These are phyloP conservation scores for Entomortierella parvispora DNA, from an alignment of 192 early-diverging fungal species.

Conservation along the genomic window DNA sequence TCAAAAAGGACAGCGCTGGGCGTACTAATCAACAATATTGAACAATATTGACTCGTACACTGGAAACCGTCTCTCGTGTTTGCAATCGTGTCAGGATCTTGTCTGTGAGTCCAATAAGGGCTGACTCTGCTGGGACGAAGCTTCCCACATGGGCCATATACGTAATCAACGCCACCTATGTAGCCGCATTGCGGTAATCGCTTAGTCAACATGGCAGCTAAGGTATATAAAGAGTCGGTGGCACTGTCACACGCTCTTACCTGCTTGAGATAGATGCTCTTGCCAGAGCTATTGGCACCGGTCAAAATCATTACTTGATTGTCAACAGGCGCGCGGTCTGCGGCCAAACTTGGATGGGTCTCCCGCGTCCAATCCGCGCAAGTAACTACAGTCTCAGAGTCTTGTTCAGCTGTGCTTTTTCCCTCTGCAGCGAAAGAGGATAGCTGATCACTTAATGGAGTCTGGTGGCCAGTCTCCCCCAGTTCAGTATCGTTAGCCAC, in stretches of 20 bases:
- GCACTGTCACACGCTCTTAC: constrained; percentile 5
- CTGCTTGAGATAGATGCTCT: constrained; percentile 80
- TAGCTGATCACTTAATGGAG: neutral
- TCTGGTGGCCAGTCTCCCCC: constrained; percentile 15
- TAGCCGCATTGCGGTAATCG: neutral
- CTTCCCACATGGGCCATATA: constrained; percentile 94
- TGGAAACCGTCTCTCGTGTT: constrained; percentile 74
- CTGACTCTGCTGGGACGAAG: constrained; percentile 82
- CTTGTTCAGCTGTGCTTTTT: neutral
- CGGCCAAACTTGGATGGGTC: neutral
- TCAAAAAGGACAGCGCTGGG: neutral
- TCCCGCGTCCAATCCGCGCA: neutral
- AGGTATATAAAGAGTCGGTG: neutral
- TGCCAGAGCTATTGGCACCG: constrained; percentile 89
- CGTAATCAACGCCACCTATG: constrained; percentile 78
- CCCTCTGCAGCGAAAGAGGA: neutral
- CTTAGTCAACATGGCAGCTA: neutral
- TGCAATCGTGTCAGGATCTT: constrained; percentile 82
- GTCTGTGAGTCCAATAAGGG: constrained; percentile 79
- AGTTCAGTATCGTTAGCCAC: constrained; percentile 78
- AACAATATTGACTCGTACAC: constrained; percentile 42
- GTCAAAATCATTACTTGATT: constrained; percentile 73
- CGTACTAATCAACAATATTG: neutral
- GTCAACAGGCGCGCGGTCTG: neutral
- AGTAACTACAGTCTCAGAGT: neutral